These are phyloP conservation scores for Chaetomiaceae sp. DNA, from an alignment of 2,329 filamentous ascomycete species.

Conservation along the genomic window DNA sequence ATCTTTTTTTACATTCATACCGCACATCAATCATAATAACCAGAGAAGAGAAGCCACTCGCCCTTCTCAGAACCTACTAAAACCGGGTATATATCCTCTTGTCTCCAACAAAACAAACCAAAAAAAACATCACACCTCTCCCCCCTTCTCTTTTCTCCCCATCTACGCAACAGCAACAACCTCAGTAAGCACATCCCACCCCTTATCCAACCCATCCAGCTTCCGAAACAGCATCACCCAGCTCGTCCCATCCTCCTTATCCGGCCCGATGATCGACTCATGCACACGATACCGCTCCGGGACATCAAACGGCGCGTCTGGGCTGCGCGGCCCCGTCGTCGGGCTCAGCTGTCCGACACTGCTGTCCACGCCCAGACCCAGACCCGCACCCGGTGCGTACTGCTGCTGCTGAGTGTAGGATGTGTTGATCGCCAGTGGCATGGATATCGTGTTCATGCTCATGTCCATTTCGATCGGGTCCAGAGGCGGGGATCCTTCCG, in stretches of 20 bases:
- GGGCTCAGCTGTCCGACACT: conserved; percentile 10
- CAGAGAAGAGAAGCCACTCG: neutral
- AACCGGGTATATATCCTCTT: conserved; percentile 9
- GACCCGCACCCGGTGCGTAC: neutral
- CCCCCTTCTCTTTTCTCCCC: too few species aligned
- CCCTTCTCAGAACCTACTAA: neutral
- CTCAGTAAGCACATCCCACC: conserved; percentile 31
- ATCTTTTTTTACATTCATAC: too few species aligned
- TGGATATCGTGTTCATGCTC: too few species aligned
- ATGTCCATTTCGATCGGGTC: conserved; percentile 3
- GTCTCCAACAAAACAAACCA: neutral
- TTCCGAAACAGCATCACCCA: conserved; percentile 32
- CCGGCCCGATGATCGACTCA: conserved; percentile 28
- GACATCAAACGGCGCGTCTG: conserved; percentile 31
- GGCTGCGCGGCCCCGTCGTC: conserved; percentile 15
- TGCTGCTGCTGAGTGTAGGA: too few species aligned
- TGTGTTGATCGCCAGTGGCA: too few species aligned
- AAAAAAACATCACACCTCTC: too few species aligned
- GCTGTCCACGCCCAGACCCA: too few species aligned
- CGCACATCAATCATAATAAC: too few species aligned
- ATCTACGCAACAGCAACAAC: conserved; percentile 25
- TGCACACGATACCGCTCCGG: conserved; percentile 31
- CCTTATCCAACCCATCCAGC: conserved; percentile 25
- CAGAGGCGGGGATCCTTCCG: conserved; percentile 9
- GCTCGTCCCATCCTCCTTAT: conserved; percentile 29